Percentiles rank a stretch among this genome's conserved stretches.
Conservation (phyloP, 106 monocot species). For the Apostasia shenzhenica region DNA sequence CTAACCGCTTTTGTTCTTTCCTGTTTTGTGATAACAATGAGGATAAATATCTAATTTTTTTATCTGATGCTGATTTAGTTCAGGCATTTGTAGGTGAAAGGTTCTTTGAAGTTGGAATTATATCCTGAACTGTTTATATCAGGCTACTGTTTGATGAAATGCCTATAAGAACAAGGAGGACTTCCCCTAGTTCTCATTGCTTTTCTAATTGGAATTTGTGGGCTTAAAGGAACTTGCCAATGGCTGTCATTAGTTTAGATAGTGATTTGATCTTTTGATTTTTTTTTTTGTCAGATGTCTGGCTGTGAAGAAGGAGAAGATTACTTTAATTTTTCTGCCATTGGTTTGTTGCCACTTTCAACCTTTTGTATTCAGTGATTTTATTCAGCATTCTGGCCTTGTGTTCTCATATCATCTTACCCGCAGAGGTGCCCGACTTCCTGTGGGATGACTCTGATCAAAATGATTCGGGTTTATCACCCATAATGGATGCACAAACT, state of each 20-base stretch:
- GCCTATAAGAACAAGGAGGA: not conserved
- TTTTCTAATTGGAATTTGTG: not conserved
- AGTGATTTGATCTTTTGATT: no score
- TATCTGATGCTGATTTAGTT: not conserved
- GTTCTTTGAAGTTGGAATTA: not conserved
- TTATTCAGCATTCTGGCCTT: not conserved
- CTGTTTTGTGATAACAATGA: no score
- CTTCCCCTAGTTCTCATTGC: not conserved
- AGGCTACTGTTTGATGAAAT: conserved; percentile 2
- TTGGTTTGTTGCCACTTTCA: not conserved
- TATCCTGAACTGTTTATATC: not conserved
- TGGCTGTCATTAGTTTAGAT: no score
- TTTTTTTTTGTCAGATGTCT: not conserved
- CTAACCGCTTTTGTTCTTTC: no score
- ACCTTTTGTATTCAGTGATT: not conserved
- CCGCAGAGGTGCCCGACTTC: not conserved
- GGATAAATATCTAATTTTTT: no score
- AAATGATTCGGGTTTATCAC: not conserved
- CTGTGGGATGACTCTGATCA: not conserved
- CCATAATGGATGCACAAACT: not conserved
- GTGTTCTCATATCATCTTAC: not conserved
- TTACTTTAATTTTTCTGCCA: not conserved
- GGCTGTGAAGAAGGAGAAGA: not conserved
- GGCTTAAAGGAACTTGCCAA: no score
- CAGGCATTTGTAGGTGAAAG: not conserved